These are phyloP conservation scores for Rutstroemia sp. DNA, from an alignment of 2,329 filamentous ascomycete species.

Conservation along the genomic window DNA sequence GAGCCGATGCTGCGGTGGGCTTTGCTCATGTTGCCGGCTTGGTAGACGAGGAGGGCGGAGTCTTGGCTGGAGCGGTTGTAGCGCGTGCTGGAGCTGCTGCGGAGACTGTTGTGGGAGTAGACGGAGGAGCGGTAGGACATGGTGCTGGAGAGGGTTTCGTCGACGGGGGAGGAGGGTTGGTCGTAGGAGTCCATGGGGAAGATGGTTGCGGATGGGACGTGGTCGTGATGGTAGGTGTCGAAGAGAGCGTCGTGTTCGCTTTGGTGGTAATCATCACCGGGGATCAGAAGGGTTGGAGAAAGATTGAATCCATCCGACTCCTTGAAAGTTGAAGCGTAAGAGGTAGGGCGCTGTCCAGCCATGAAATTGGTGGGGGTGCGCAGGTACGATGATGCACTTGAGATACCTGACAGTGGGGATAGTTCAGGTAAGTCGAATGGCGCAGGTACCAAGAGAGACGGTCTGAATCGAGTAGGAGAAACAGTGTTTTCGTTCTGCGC, in stretches of 20 bases:
- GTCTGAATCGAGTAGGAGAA: constrained; percentile 24
- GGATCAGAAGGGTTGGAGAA: constrained; percentile 56
- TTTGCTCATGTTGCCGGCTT: constrained; percentile 15
- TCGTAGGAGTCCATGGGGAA: constrained; percentile 21
- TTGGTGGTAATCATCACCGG: constrained; percentile 46
- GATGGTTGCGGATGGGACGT: constrained; percentile 18
- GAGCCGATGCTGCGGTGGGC: constrained; percentile 24
- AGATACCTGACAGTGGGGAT: constrained; percentile 25
- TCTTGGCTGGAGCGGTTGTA: constrained; percentile 26
- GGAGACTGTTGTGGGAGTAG: constrained; percentile 24
- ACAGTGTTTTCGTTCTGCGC: constrained; percentile 17
- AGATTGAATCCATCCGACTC: constrained; percentile 52
- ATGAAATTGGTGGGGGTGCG: constrained; percentile 18
- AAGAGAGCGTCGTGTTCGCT: constrained; percentile 34
- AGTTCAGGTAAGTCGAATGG: constrained; percentile 25
- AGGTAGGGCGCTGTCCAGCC: constrained; percentile 19
- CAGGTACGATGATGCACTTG: constrained; percentile 16
- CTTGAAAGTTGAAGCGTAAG: constrained; percentile 47
- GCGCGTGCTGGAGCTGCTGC: constrained; percentile 17
- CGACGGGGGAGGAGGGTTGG: constrained; percentile 22
- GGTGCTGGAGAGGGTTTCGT: constrained; percentile 25
- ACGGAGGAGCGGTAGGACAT: constrained; percentile 26
- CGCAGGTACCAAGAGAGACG: constrained; percentile 25
- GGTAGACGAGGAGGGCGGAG: constrained; percentile 17
- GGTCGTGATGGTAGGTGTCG: constrained; percentile 20